Evolutionary conservation across 1,284 basidiomycete genomes (phyloP).

Genomic region (Puccinia triticina): DNA sequence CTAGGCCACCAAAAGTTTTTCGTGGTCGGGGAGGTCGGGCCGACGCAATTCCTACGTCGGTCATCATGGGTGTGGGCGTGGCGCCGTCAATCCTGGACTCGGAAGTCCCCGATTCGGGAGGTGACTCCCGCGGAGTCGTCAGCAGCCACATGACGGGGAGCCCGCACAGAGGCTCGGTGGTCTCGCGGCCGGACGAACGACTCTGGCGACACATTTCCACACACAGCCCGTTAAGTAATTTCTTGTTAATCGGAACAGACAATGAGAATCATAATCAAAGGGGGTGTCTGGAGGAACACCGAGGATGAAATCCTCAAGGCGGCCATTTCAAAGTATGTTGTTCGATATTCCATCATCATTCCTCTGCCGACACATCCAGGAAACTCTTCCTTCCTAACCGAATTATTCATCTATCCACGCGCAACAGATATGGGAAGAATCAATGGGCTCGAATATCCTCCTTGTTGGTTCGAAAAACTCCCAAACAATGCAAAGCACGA

Average conservation of each 20-base stretch:
- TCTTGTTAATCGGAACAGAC: not conserved
- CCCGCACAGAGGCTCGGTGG: too few relatives aligned
- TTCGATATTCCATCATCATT: not conserved
- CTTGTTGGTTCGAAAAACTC: conserved; percentile 94
- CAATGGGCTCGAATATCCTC: conserved; percentile 99
- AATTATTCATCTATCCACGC: not conserved
- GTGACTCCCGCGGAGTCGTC: too few relatives aligned
- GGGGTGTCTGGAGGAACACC: conserved; percentile 69
- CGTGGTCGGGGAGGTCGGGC: too few relatives aligned
- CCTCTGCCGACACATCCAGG: not conserved
- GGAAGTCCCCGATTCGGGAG: too few relatives aligned
- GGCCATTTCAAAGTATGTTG: conserved; percentile 80
- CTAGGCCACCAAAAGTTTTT: too few relatives aligned
- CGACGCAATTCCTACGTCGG: too few relatives aligned
- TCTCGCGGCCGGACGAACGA: too few relatives aligned
- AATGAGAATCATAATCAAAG: conserved; percentile 87
- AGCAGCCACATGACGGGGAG: too few relatives aligned
- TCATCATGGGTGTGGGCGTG: too few relatives aligned
- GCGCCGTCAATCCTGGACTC: too few relatives aligned
- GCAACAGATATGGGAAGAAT: conserved; percentile 77
- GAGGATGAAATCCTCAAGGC: conserved; percentile 97
- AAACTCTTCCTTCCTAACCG: too few relatives aligned
- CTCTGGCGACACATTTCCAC: too few relatives aligned
- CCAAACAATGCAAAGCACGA: conserved; percentile 98
- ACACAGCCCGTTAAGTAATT: not conserved